phyloP scores from a whole-genome alignment of 202 grass and related monocot genomes.

The Schoenoplectus triqueter region DNA sequence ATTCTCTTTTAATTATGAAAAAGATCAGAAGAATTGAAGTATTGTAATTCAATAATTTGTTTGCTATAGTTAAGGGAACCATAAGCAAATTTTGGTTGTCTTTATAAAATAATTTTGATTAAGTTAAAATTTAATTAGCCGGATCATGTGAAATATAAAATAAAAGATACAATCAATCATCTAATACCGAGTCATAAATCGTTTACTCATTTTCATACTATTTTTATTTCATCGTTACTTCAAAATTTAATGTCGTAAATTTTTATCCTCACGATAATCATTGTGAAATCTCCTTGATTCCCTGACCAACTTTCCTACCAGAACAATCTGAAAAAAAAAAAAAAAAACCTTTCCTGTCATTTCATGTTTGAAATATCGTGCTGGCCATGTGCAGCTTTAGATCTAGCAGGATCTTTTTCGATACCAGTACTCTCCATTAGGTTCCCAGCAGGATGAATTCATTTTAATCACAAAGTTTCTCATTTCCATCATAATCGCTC shows the following conservation, averaged over 20 bases:
- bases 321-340: neutral
- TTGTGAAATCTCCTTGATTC: neutral
- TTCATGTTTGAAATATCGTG: neutral
- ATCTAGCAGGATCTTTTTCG: neutral
- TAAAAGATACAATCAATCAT: too few species aligned
- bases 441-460: neutral
- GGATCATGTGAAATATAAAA: too few species aligned
- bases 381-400: neutral
- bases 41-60: neutral
- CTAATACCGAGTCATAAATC: too few species aligned
- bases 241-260: too few species aligned
- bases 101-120: neutral
- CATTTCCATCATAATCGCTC: too few species aligned
- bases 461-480: too few species aligned
- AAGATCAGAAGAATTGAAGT: neutral
- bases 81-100: neutral
- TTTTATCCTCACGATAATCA: neutral
- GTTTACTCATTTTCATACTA: too few species aligned
- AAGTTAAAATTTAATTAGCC: neutral
- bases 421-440: neutral
- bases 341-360: neutral
- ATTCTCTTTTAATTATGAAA: neutral
- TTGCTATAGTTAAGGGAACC: neutral
- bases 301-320: neutral
- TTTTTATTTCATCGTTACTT: too few species aligned